Evolutionary conservation across 345 rosid genomes (phyloP).

Genomic region (Eucalyptus camaldulensis): DNA sequence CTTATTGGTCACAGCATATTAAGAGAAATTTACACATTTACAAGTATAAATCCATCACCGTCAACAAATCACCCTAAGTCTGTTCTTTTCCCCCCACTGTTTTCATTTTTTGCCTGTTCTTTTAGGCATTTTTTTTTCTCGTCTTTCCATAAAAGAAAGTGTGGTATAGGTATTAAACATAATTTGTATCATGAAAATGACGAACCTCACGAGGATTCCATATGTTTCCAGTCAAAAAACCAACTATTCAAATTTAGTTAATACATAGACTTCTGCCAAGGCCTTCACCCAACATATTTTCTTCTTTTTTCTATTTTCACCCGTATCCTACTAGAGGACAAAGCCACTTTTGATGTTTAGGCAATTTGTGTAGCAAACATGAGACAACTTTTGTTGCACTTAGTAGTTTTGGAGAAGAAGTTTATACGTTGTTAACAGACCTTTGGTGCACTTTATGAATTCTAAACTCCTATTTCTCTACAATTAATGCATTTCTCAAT

Average conservation of each 20-base stretch:
- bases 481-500: accelerated
- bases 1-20: too few species aligned
- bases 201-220: background rate
- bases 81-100: too few species aligned
- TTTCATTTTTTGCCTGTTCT: too few species aligned
- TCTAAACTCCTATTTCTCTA: background rate
- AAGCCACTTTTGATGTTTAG: background rate
- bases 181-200: background rate
- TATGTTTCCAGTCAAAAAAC: background rate
- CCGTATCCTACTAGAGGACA: background rate
- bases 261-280: background rate
- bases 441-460: background rate
- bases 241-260: background rate
- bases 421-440: background rate
- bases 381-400: background rate
- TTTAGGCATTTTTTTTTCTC: accelerated
- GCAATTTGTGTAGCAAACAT: background rate
- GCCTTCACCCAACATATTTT: background rate
- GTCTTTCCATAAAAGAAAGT: too few species aligned
- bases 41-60: background rate
- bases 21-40: background rate
- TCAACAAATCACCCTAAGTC: background rate
- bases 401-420: background rate
- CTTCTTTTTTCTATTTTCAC: background rate
- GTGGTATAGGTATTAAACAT: background rate